Percentiles rank a stretch among this genome's conserved stretches.
phyloP scores from a whole-genome alignment of 257 asterid genomes.

The Avicennia marina region DNA sequence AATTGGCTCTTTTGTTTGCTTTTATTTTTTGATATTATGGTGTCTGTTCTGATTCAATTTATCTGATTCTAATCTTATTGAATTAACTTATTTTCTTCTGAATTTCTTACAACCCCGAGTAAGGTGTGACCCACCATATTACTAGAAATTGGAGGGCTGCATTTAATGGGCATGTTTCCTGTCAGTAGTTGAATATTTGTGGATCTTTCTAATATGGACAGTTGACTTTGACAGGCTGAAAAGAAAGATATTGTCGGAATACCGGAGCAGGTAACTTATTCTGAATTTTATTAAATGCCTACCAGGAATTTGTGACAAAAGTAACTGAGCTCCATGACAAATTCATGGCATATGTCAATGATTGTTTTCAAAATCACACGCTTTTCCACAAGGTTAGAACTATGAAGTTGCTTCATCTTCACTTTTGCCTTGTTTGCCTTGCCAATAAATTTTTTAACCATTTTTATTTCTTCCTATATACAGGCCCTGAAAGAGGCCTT shows the following conservation, averaged over 20 bases:
- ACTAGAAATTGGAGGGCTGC: too few species aligned
- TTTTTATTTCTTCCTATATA: constrained; percentile 8
- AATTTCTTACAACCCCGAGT: too few species aligned
- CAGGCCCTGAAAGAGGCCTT: constrained; percentile 99
- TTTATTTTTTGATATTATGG: too few species aligned
- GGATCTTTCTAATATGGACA: constrained; percentile 16
- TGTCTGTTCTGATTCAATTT: too few species aligned
- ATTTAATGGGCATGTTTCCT: not conserved
- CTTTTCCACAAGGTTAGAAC: constrained; percentile 94
- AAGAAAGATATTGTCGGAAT: constrained; percentile 82
- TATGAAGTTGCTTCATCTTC: constrained; percentile 4
- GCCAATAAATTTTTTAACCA: not conserved
- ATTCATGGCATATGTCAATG: constrained; percentile 83
- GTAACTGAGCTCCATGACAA: constrained; percentile 96
- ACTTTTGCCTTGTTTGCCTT: not conserved
- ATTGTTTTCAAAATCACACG: constrained; percentile 84
- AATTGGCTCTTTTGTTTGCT: too few species aligned
- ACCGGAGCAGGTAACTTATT: constrained; percentile 83
- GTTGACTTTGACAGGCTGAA: constrained; percentile 65
- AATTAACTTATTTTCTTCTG: too few species aligned
- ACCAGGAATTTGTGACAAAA: constrained; percentile 86
- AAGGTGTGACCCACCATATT: too few species aligned
- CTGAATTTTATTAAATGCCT: not conserved
- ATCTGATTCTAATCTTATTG: too few species aligned
- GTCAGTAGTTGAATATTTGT: constrained; percentile 2